phyloP scores from a whole-genome alignment of 768 basidiomycete species.

The Hysterangium stoloniferum region DNA sequence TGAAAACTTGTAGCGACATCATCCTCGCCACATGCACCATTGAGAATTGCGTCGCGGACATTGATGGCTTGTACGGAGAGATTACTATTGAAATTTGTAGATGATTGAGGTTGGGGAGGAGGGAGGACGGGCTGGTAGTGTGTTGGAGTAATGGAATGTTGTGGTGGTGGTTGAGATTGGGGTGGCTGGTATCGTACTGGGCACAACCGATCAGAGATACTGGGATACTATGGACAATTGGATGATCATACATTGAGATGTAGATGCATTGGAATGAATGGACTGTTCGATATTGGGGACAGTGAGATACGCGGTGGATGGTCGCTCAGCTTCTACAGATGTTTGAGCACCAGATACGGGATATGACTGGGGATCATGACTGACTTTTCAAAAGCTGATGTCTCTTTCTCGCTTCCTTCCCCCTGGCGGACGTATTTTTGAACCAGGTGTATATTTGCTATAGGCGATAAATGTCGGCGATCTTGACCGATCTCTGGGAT shows the following conservation, averaged over 20 bases:
- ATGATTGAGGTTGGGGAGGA: background rate
- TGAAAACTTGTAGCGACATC: constrained; percentile 8
- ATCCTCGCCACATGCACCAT: background rate
- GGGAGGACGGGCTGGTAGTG: constrained; percentile 30
- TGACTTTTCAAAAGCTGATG: constrained; percentile 14
- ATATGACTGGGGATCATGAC: constrained; percentile 12
- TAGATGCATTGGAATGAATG: constrained; percentile 1
- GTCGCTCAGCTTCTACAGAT: constrained; percentile 10
- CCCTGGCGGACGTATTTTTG: constrained; percentile 58
- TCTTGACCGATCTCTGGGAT: constrained; percentile 5
- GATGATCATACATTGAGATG: constrained; percentile 6
- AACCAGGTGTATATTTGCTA: constrained; percentile 72
- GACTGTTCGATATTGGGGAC: constrained; percentile 11
- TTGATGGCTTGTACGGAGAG: constrained; percentile 6
- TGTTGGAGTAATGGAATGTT: constrained; percentile 31
- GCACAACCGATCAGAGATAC: background rate
- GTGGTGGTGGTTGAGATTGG: constrained; percentile 17
- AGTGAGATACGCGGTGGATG: constrained; percentile 9
- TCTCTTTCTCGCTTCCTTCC: constrained; percentile 31
- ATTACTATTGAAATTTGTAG: background rate
- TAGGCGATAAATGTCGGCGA: constrained; percentile 11
- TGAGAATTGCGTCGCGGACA: constrained; percentile 9
- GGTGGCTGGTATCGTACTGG: constrained; percentile 10
- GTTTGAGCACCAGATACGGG: constrained; percentile 12
- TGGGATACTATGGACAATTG: background rate